Evolutionary conservation across 1,284 basidiomycete species (phyloP), one percentile per base, ranked within the genome.

Genomic region (Chiua sp.): DNA sequence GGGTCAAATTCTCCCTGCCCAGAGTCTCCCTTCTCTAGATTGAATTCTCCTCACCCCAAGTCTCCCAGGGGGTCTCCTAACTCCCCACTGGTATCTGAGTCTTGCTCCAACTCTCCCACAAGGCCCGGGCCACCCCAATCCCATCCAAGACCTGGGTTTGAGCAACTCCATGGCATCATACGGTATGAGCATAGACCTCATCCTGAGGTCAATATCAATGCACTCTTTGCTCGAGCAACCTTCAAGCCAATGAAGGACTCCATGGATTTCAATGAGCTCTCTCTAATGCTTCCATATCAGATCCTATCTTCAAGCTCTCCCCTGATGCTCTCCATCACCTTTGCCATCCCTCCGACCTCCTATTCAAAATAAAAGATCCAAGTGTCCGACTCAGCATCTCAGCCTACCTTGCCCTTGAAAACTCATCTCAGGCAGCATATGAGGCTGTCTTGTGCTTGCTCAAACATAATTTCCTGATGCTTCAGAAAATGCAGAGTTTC

Each of bases 231-330:
- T 33, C 15, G 15, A 4, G 58, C 44, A 0, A 49, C 12, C 0
- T 53, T 62, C 52, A 30, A 48, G n/a, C 55, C 58, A 4, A 62
- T 59, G 58, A 13, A 51, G 13, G 58, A 60, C 4, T 26, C 47
- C 1, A 55, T 63, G 49, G 3, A n/a, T 13, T 59, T 35, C 30
- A 37, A 12, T 26, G 23, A n/a, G 55, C 35, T 0, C 55, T 63
- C 28, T 4, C 18, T 3, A 53, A 28, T 30, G 52, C 55, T 4
- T 64, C 42, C 0, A 44, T 42, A 0, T 4, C n/a, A 0, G 56
- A 64, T 5, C 33, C 47, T 15, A 7, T 18, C 3, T 8, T 47
- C 7, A 47, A 54, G 13, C 53, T 64, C 4, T 18, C 33, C 18
- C 49, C 46, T 33, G 50, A 44, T 0, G 16, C 47, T 10, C 18